Conservation (phyloP, 805 yeast genomes). For the Wickerhamiella musiphila region DNA sequence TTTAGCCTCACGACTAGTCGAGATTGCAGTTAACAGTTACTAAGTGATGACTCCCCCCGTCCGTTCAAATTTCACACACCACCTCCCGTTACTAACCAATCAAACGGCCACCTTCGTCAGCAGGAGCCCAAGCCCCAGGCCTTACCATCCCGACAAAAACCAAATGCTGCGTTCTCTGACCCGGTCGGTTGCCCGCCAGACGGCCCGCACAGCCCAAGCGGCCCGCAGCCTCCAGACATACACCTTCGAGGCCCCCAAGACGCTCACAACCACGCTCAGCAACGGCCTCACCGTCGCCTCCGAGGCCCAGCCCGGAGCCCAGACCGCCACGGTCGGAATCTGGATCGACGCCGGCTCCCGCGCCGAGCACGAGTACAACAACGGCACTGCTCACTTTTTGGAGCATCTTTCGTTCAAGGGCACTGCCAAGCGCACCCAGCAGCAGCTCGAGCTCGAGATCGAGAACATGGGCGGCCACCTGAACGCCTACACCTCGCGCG, state of each 20-base stretch:
- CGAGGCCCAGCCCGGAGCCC: conserved; percentile 68
- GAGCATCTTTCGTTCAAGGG: conserved; percentile 98
- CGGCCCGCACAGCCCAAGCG: too few relatives aligned
- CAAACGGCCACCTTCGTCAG: conserved; percentile 1
- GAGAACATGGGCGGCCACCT: conserved; percentile 94
- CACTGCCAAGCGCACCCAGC: conserved; percentile 63
- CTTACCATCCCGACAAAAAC: conserved; percentile 4
- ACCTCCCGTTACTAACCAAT: conserved; percentile 2
- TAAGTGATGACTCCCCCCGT: too few relatives aligned
- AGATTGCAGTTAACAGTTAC: not conserved
- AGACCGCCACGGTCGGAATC: conserved; percentile 94
- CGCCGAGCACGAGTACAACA: conserved; percentile 68
- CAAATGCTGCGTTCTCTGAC: conserved; percentile 11
- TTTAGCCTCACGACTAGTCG: too few relatives aligned
- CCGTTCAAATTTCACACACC: too few relatives aligned
- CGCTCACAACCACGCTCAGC: conserved; percentile 56
- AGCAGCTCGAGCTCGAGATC: conserved; percentile 73
- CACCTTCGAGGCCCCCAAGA: conserved; percentile 23
- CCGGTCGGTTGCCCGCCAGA: conserved; percentile 7
- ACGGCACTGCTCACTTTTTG: conserved; percentile 94
- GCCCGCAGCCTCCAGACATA: conserved; percentile 14
- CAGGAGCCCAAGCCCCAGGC: too few relatives aligned
- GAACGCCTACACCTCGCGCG: conserved; percentile 97
- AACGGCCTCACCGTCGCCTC: conserved; percentile 93
- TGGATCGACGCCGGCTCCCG: conserved; percentile 98